Evolutionary conservation across 2,329 filamentous ascomycete species (phyloP), one percentile per base, ranked within the genome.

Genomic region (Clarireedia paspali): DNA sequence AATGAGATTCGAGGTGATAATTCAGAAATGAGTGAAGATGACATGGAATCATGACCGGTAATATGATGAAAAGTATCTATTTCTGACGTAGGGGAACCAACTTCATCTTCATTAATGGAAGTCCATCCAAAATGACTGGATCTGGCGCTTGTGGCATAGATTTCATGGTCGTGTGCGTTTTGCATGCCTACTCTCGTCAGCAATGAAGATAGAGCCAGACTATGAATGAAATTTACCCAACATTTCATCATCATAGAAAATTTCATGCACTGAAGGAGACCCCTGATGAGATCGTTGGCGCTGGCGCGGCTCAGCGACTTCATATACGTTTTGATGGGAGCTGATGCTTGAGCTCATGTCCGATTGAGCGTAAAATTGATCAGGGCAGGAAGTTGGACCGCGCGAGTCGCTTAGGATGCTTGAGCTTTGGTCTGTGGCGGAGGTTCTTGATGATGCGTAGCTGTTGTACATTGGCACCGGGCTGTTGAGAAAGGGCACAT

Each of bases 1-100:
- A 88, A 95, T 62, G 88, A 86, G 75, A 95, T 87, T 67, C 90
- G 87, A 57, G 86, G 83, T 59, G 89, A 84, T 65, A 89, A 74
- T 70, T 87, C 74, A 66, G 78, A 78, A 58, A 71, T 65, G 75
- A 75, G 74, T 67, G 78, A 79, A 61, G 72, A 68, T 75, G 76
- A 75, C 79, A 79, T 65, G 72, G 74, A 65, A 72, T 75, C 67
- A 74, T 72, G 62, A 36, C 59, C 57, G 17, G 53, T 50, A 20
- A 60, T 54, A 38, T 59, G 59, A 50, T 71, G 68, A 69, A 67
- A 63, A 23, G 55, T 56, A 44, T 68, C 64, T 50, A 60, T 57
- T 15, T 65, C 57, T 50, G 61, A 59, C 47, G 60, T 57, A 57
- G 64, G 64, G n/a, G 67, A 68, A 57, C 60, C 59, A 54, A 60